A percentile compares a stretch with the other conserved stretches of the same genome.
Evolutionary conservation across 768 basidiomycete species (phyloP).

Genomic region (Lactarius sp.): DNA sequence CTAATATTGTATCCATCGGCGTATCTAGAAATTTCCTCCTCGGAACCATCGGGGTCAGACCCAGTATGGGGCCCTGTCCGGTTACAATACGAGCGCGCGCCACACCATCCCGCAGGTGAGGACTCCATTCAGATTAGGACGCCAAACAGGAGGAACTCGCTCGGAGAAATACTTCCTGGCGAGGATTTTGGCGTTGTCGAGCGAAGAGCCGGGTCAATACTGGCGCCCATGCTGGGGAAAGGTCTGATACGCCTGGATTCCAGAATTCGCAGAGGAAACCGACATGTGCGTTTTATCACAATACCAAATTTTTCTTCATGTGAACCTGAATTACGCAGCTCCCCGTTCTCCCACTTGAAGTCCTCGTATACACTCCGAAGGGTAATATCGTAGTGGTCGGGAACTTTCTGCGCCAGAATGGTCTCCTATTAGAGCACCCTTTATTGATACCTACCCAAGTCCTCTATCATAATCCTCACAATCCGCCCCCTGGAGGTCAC

Average conservation of each 20-base stretch:
- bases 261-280: conserved; percentile 60
- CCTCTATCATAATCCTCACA: conserved; percentile 87
- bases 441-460: conserved; percentile 48
- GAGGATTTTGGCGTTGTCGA: conserved; percentile 83
- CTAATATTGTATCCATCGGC: conserved; percentile 78
- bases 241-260: conserved; percentile 79
- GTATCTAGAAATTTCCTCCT: conserved; percentile 48
- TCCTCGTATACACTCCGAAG: conserved; percentile 91
- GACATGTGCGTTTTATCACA: conserved; percentile 48
- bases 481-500: conserved; percentile 68
- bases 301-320: conserved; percentile 24
- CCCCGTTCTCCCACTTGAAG: conserved; percentile 75
- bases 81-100: conserved; percentile 64
- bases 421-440: conserved; percentile 79
- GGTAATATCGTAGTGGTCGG: conserved; percentile 85
- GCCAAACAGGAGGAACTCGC: conserved; percentile 46
- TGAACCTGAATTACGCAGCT: conserved; percentile 43
- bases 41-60: conserved; percentile 34
- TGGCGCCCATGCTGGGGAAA: conserved; percentile 82
- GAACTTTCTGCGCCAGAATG: conserved; percentile 61
- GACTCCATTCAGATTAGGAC: conserved; percentile 80
- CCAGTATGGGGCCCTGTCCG: conserved; percentile 66
- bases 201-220: conserved; percentile 71
- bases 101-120: conserved; percentile 40
- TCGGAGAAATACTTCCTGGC: conserved; percentile 51